These are phyloP conservation scores for Groenewaldozyma sp. DNA, from an alignment of 1,139 yeast species.

Conservation along the genomic window DNA sequence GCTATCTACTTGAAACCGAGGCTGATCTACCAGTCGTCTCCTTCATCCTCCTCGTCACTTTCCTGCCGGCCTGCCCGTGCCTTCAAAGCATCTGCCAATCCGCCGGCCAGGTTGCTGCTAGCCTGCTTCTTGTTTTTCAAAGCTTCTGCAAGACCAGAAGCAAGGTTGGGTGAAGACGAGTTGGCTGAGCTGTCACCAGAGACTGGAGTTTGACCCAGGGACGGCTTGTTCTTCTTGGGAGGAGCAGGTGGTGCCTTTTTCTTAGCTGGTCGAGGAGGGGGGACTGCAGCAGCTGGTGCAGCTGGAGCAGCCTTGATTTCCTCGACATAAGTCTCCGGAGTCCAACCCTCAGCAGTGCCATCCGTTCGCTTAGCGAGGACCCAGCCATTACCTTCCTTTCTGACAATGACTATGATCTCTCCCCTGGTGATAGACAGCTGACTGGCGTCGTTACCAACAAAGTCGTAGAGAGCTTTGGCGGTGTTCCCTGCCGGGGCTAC, in stretches of 20 bases:
- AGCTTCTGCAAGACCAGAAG: conserved; percentile 68
- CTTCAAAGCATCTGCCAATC: conserved; percentile 82
- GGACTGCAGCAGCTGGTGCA: conserved; percentile 4
- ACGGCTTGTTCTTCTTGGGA: conserved; percentile 21
- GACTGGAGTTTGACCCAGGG: conserved; percentile 19
- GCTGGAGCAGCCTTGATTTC: conserved; percentile 33
- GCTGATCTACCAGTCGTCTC: conserved; percentile 37
- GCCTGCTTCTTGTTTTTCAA: conserved; percentile 52
- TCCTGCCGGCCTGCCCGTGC: conserved; percentile 76
- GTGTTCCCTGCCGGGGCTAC: conserved; percentile 67
- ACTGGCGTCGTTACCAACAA: conserved; percentile 77
- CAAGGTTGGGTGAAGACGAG: conserved; percentile 32
- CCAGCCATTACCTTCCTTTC: conserved; percentile 80
- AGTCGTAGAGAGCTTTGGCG: conserved; percentile 81
- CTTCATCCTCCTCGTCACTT: conserved; percentile 66
- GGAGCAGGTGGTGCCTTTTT: conserved; percentile 27
- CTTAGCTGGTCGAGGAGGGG: conserved; percentile 6
- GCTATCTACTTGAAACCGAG: conserved; percentile 1
- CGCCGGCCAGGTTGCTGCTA: conserved; percentile 69
- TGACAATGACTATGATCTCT: conserved; percentile 60
- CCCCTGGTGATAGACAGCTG: conserved; percentile 71
- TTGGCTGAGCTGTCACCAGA: conserved; percentile 19
- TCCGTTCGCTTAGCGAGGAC: conserved; percentile 74
- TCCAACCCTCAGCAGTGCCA: conserved; percentile 87
- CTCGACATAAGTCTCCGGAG: conserved; percentile 83